These are phyloP conservation scores for Oenanthe sinensis DNA, from an alignment of 129 eudicot genomes.

Conservation along the genomic window DNA sequence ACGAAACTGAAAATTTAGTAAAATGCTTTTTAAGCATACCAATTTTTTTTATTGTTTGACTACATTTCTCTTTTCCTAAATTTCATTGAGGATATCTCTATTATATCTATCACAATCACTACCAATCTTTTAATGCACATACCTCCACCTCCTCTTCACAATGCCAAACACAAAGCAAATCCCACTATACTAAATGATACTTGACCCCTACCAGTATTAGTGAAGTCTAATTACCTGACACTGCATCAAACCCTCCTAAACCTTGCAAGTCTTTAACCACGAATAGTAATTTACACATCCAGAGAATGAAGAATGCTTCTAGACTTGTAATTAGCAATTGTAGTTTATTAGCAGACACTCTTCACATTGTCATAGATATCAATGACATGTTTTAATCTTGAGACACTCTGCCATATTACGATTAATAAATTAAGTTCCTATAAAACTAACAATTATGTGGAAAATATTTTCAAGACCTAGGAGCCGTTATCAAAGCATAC, in stretches of 20 bases:
- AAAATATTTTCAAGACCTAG: neutral
- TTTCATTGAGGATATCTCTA: neutral
- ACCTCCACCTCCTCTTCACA: neutral
- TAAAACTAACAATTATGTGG: neutral
- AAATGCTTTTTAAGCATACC: neutral
- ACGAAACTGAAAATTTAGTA: neutral
- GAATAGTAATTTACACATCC: neutral
- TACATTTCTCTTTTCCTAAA: neutral
- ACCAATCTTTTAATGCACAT: neutral
- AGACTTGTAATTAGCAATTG: neutral
- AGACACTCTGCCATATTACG: neutral
- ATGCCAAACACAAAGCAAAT: neutral
- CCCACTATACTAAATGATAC: neutral
- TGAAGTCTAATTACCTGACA: no score
- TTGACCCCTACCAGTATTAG: neutral
- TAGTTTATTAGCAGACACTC: neutral
- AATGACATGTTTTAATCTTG: neutral
- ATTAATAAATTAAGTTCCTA: neutral
- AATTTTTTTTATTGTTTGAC: neutral
- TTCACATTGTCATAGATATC: neutral
- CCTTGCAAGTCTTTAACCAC: neutral
- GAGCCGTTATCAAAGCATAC: slow-evolving; percentile 20
- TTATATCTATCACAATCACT: neutral
- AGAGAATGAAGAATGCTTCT: neutral
- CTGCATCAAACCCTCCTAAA: neutral